Evolutionary conservation across 2,329 filamentous ascomycete genomes (phyloP).

Genomic region (Bipolaris oryzae): DNA sequence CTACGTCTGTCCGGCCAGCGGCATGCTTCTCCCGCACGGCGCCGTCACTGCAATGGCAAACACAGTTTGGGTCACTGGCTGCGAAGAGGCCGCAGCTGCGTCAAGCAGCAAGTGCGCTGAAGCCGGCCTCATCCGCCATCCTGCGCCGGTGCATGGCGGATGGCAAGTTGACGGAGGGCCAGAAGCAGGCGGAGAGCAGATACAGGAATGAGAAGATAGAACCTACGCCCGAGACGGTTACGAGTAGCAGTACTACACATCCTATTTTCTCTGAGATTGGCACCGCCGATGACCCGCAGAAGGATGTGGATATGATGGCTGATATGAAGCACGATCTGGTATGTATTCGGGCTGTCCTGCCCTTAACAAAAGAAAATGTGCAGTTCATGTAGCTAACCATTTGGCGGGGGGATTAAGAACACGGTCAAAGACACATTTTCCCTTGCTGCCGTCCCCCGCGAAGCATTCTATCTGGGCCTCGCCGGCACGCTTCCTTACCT

Average conservation of each 20-base stretch:
- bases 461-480: slow-evolving; percentile 58
- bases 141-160: slow-evolving; percentile 53
- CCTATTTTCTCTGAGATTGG: slow-evolving; percentile 50
- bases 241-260: slow-evolving; percentile 59
- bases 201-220: slow-evolving; percentile 63
- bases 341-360: slow-evolving; percentile 7
- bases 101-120: slow-evolving; percentile 21
- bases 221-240: slow-evolving; percentile 65
- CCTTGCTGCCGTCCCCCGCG: slow-evolving; percentile 52
- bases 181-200: slow-evolving; percentile 63
- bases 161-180: slow-evolving; percentile 51
- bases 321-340: slow-evolving; percentile 50
- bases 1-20: slow-evolving; percentile 37
- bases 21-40: slow-evolving; percentile 29
- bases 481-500: slow-evolving; percentile 69
- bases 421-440: slow-evolving; percentile 58
- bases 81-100: slow-evolving; percentile 40
- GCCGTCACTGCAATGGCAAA: slow-evolving; percentile 45
- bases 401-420: slow-evolving; percentile 47
- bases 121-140: slow-evolving; percentile 39
- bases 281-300: slow-evolving; percentile 34
- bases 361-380: too few relatives aligned
- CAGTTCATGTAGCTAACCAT: background rate
- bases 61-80: slow-evolving; percentile 51
- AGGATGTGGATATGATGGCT: slow-evolving; percentile 55